Evolutionary conservation across 176 grass and related monocot species (phyloP).

Genomic region (Aegilops longissima): DNA sequence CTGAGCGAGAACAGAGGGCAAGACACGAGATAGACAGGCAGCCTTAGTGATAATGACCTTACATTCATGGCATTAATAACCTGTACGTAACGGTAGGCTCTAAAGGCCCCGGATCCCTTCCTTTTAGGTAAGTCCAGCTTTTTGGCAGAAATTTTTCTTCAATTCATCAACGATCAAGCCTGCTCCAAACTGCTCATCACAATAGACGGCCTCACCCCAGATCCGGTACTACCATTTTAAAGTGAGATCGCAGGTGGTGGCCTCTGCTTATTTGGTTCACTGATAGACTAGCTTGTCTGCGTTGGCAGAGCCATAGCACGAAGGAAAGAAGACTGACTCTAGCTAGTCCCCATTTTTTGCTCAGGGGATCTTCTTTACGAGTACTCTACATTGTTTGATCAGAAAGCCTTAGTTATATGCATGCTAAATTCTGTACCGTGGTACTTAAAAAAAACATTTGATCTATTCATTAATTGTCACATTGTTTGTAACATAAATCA

Average conservation of each 20-base stretch:
- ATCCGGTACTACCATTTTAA: background rate
- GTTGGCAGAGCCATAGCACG: background rate
- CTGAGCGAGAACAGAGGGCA: background rate
- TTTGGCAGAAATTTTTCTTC: constrained; percentile 10
- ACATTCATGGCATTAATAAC: constrained; percentile 30
- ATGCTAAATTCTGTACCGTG: no score
- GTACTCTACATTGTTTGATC: background rate
- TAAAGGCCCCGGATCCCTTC: background rate
- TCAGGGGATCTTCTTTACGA: background rate
- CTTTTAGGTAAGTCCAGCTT: constrained; percentile 47
- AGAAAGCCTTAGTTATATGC: background rate
- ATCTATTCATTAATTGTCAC: no score
- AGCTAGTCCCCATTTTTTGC: background rate
- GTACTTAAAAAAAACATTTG: no score
- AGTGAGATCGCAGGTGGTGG: background rate
- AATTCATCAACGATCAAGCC: background rate
- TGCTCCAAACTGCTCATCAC: constrained; percentile 9
- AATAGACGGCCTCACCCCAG: background rate
- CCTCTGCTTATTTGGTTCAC: background rate
- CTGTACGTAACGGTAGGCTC: constrained; percentile 23
- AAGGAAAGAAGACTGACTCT: background rate
- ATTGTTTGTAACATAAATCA: no score
- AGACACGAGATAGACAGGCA: background rate
- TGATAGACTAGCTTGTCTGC: background rate
- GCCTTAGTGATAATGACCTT: constrained; percentile 28